phyloP scores from a whole-genome alignment of 768 basidiomycete species.

The Peribolospora kevripleyi region DNA sequence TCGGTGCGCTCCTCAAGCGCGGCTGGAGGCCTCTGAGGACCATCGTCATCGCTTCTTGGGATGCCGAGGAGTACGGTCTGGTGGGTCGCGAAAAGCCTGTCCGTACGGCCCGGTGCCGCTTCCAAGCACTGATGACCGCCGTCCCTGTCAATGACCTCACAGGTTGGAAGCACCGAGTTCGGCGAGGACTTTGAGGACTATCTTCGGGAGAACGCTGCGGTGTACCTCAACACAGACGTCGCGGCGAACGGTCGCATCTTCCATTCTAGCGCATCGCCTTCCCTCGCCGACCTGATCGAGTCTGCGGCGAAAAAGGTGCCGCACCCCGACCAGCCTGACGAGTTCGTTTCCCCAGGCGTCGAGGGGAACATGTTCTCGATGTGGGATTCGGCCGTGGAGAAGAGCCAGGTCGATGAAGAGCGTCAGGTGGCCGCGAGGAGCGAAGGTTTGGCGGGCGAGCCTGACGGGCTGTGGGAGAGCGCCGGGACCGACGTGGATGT shows the following conservation, averaged over 20 bases:
- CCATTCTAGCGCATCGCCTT: conserved; percentile 36
- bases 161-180: conserved; percentile 63
- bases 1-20: conserved; percentile 37
- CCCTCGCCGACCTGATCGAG: conserved; percentile 50
- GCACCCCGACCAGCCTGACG: conserved; percentile 56
- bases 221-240: conserved; percentile 57
- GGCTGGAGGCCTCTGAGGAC: conserved; percentile 71
- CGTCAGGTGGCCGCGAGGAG: conserved; percentile 4
- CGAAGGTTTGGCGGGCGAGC: background rate
- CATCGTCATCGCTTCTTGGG: conserved; percentile 49
- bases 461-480: conserved; percentile 2
- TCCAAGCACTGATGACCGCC: background rate
- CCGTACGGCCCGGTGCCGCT: background rate
- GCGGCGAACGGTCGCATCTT: background rate
- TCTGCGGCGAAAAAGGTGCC: conserved; percentile 42
- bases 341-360: conserved; percentile 32
- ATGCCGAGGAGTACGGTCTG: conserved; percentile 49
- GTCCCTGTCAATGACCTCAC: background rate
- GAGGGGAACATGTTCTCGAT: conserved; percentile 24
- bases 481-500: conserved; percentile 10
- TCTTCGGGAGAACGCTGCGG: conserved; percentile 52
- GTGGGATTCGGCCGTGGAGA: conserved; percentile 13
- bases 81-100: conserved; percentile 14
- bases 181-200: conserved; percentile 73
- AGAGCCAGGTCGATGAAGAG: conserved; percentile 11